A percentile compares a stretch with the other conserved stretches of the same genome.
phyloP scores from a whole-genome alignment of 73 alveolate genomes.

The Tetrahymena thermophila region DNA sequence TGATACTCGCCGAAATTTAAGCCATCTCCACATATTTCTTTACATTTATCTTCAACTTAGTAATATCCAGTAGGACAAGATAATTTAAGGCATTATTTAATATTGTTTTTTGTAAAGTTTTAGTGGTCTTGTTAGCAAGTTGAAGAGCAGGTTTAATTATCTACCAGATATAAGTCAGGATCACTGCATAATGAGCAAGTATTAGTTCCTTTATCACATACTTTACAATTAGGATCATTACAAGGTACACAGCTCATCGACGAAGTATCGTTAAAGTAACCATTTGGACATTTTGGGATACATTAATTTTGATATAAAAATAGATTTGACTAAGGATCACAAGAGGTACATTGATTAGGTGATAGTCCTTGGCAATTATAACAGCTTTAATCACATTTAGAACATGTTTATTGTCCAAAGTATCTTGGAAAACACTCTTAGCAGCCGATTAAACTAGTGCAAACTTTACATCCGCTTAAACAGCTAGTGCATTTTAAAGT shows the following conservation, averaged over 20 bases:
- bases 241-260: not conserved
- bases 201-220: not conserved
- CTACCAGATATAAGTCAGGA: not conserved
- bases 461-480: not conserved
- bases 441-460: not conserved
- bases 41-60: conserved; percentile 20
- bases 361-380: not conserved
- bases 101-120: not conserved
- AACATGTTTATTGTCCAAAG: not conserved
- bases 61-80: conserved; percentile 19
- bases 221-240: not conserved
- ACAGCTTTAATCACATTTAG: not conserved
- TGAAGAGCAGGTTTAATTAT: not conserved
- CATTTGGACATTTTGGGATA: not conserved
- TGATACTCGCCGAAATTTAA: conserved; percentile 15
- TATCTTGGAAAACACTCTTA: not conserved
- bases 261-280: not conserved
- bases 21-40: conserved; percentile 50
- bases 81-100: not conserved
- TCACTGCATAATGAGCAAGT: not conserved
- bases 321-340: not conserved
- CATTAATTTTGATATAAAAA: not conserved
- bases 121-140: not conserved
- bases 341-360: not conserved
- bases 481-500: not conserved